A percentile compares a stretch with the other conserved stretches of the same genome.
Evolutionary conservation across 805 yeast genomes (phyloP).

Genomic region (Ogataea siamensis): DNA sequence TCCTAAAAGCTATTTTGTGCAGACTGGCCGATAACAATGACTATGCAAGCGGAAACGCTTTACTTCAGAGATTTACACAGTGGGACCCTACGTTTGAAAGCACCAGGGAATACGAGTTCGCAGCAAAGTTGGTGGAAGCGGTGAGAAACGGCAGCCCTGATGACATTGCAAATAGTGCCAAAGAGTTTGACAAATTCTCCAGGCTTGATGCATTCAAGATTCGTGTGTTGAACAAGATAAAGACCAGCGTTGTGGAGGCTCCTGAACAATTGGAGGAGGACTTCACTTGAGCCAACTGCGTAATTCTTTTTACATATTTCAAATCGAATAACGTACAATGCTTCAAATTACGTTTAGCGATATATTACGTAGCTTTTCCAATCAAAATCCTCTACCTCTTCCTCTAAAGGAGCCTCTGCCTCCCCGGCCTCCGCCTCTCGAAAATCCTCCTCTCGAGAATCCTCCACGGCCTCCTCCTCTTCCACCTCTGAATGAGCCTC

Average conservation of each 20-base stretch:
- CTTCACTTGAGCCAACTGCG: constrained; percentile 35
- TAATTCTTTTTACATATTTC: neutral
- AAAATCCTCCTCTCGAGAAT: constrained; percentile 35
- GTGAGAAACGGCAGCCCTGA: constrained; percentile 79
- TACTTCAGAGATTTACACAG: constrained; percentile 57
- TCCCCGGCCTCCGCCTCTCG: constrained; percentile 41
- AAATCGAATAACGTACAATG: constrained; percentile 7
- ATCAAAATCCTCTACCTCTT: constrained; percentile 35
- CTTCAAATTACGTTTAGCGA: constrained; percentile 9
- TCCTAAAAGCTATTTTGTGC: constrained; percentile 78
- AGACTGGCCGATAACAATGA: constrained; percentile 76
- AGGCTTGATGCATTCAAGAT: constrained; percentile 93
- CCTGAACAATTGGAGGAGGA: constrained; percentile 36
- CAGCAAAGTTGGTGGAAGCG: constrained; percentile 67
- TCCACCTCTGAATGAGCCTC: constrained; percentile 43
- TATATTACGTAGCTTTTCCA: constrained; percentile 12
- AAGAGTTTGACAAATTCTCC: constrained; percentile 81
- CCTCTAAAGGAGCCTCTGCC: constrained; percentile 37
- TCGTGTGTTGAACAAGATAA: constrained; percentile 75
- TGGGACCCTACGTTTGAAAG: constrained; percentile 77
- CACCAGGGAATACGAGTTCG: constrained; percentile 72
- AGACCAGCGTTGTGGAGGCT: constrained; percentile 41
- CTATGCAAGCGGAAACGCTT: constrained; percentile 77
- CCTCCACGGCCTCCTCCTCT: constrained; percentile 46
- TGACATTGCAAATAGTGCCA: constrained; percentile 67